Percentiles rank a stretch among this genome's conserved stretches.
phyloP scores from a whole-genome alignment of 2,329 filamentous ascomycete genomes.

The Fusarium scirpi region DNA sequence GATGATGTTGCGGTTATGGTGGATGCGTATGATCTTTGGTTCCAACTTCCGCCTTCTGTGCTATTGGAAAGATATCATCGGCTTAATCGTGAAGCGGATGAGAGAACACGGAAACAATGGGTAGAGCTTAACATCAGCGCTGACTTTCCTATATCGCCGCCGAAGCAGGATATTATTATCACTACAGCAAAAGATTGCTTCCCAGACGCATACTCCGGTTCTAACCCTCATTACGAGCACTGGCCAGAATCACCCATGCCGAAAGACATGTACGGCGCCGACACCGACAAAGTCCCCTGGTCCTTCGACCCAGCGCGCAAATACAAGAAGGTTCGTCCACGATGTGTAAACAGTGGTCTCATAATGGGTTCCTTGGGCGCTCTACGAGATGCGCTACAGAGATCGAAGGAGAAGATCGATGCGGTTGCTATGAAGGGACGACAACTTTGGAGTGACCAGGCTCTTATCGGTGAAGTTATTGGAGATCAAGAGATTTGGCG shows the following conservation, averaged over 20 bases:
- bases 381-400: conserved; percentile 42
- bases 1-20: conserved; percentile 54
- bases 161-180: conserved; percentile 51
- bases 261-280: conserved; percentile 50
- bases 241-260: conserved; percentile 54
- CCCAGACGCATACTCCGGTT: conserved; percentile 50
- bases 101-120: conserved; percentile 47
- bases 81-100: conserved; percentile 52
- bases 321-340: conserved; percentile 50
- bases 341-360: conserved; percentile 53
- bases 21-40: conserved; percentile 56
- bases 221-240: conserved; percentile 52
- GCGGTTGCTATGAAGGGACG: conserved; percentile 45
- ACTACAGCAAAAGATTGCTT: conserved; percentile 54
- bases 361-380: conserved; percentile 53
- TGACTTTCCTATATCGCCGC: conserved; percentile 49
- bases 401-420: conserved; percentile 49
- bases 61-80: conserved; percentile 53
- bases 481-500: conserved; percentile 56
- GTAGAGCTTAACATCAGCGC: not conserved
- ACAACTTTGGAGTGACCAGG: conserved; percentile 56
- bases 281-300: conserved; percentile 48
- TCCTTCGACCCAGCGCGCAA: conserved; percentile 51
- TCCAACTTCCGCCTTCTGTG: conserved; percentile 54
- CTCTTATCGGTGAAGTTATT: conserved; percentile 54